phyloP scores from a whole-genome alignment of 1,139 yeast genomes.

The Blastobotrys serpentis region DNA sequence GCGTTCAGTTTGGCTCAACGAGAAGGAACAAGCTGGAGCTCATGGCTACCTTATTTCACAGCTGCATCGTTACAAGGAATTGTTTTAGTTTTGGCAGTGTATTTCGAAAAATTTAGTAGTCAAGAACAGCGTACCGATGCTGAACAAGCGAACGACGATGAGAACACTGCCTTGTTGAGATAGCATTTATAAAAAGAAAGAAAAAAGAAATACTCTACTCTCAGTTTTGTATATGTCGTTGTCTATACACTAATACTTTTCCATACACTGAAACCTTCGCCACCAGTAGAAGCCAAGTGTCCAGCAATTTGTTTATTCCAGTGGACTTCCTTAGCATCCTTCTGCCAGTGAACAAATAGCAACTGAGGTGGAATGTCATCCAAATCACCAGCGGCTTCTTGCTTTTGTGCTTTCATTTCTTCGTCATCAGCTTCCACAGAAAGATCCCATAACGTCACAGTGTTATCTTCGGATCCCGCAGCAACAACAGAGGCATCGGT shows the following conservation, averaged over 20 bases:
- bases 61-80: slow-evolving; percentile 69
- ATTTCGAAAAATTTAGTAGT: slow-evolving; percentile 36
- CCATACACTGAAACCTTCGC: slow-evolving; percentile 94
- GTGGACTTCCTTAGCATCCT: slow-evolving; percentile 93
- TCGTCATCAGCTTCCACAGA: slow-evolving; percentile 36
- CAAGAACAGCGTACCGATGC: too few species aligned
- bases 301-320: slow-evolving; percentile 99
- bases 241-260: slow-evolving; percentile 85
- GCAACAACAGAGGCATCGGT: slow-evolving; percentile 93
- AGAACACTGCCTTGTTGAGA: slow-evolving; percentile 3
- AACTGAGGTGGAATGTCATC: slow-evolving; percentile 94
- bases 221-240: neutral
- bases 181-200: slow-evolving; percentile 1
- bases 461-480: slow-evolving; percentile 93
- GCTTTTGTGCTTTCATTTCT: slow-evolving; percentile 30
- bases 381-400: slow-evolving; percentile 60
- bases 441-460: slow-evolving; percentile 82
- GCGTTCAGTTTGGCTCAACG: slow-evolving; percentile 66
- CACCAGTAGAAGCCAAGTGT: slow-evolving; percentile 88
- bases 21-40: slow-evolving; percentile 82
- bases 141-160: slow-evolving; percentile 2
- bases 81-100: slow-evolving; percentile 52
- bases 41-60: slow-evolving; percentile 77
- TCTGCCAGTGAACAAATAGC: slow-evolving; percentile 97
- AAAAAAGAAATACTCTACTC: neutral